Base-by-base conservation (phyloP, 2,329 filamentous ascomycete genomes). In the Paraphaeosphaeria minitans region DNA sequence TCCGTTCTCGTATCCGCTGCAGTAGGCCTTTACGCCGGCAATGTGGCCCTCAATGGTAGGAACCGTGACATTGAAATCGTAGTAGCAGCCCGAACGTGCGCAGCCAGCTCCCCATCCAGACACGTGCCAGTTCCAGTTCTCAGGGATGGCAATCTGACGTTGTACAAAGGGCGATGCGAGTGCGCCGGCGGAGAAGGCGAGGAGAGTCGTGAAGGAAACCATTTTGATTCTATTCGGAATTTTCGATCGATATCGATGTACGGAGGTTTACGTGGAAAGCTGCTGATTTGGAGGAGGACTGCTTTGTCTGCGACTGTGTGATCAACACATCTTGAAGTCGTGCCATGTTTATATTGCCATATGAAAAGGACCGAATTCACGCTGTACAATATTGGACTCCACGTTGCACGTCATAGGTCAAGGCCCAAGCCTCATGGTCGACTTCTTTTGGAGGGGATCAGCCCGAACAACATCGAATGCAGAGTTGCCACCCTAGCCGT, bases 11-110 rank as follows among this genome's bases (percentile, higher is more conserved):
- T 51, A 42, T 21, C 63, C 64, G n/a, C n/a, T 33, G 61, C 66
- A 69, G 49, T 60, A 56, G 5, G 61, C 67, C 37, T 57, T 62
- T 14, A 62, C 64, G 27, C 60, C 60, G 1, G 22, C 42, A 21
- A 65, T 64, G n/a, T 60, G 43, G 13, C 49, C 51, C 3, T 53
- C 33, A 13, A 65, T 52, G 2, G 54, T 55, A 1, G 66, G 68
- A 2, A 66, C 55, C 1, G 63, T 66, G 12, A 70, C 41, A 54
- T 70, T 66, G 63, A 69, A 69, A 58, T 59, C 33, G 60, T 68
- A 69, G 57, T 56, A 65, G 58, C 66, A 69, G 14, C 66, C 66
- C n/a, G 13, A 12, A 27, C 60, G 63, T 0, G 37, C 35, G 60
- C 66, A 68, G 14, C 68, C 66, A 2, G 64, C 63, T 7, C 60